Evolutionary conservation across 164 flowering plant species (phyloP).

Genomic region (Vitis amurensis): DNA sequence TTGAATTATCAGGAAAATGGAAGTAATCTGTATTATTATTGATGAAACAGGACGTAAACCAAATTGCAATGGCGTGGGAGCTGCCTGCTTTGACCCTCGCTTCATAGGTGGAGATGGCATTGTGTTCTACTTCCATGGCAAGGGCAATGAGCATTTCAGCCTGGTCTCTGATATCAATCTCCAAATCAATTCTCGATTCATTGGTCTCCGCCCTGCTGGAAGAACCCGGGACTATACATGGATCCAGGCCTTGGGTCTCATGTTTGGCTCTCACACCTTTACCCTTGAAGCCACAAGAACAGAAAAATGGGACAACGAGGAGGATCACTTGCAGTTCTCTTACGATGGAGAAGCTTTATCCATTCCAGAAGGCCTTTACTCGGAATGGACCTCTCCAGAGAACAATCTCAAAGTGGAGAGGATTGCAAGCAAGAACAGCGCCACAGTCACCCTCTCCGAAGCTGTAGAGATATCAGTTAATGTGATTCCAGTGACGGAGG

Average conservation of each 20-base stretch:
- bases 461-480: slow-evolving; percentile 41
- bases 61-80: too few relatives aligned
- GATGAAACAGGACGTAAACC: too few relatives aligned
- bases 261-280: slow-evolving; percentile 34
- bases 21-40: too few relatives aligned
- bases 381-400: slow-evolving; percentile 33
- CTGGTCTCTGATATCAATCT: too few relatives aligned
- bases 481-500: slow-evolving; percentile 43
- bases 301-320: neutral
- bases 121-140: too few relatives aligned
- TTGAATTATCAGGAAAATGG: too few relatives aligned
- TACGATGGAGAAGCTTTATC: slow-evolving; percentile 28
- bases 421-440: slow-evolving; percentile 34
- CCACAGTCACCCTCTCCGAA: slow-evolving; percentile 26
- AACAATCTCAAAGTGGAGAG: slow-evolving; percentile 33
- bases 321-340: slow-evolving; percentile 39
- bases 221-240: slow-evolving; percentile 46
- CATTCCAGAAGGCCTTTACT: slow-evolving; percentile 30
- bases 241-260: slow-evolving; percentile 48
- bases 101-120: too few relatives aligned
- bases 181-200: too few relatives aligned
- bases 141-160: too few relatives aligned
- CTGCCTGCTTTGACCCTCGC: too few relatives aligned
- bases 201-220: slow-evolving; percentile 23
- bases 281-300: slow-evolving; percentile 32